phyloP scores from a whole-genome alignment of 768 basidiomycete species.

The Krasilnikovozyma curviuscula region DNA sequence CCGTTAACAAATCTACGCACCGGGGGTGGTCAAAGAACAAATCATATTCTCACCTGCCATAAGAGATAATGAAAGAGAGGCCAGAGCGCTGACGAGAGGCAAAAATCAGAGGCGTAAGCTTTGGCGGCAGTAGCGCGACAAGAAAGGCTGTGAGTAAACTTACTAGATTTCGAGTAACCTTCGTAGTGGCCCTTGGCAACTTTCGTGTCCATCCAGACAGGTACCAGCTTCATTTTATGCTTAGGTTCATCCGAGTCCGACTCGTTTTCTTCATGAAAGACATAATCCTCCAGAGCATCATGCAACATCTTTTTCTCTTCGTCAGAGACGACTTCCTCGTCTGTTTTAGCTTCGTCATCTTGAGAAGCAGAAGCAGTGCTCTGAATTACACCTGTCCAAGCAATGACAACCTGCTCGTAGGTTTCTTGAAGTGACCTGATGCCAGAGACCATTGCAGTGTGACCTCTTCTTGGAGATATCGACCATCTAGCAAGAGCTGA shows the following conservation, averaged over 20 bases:
- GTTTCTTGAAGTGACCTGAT: constrained; percentile 64
- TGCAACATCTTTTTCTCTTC: constrained; percentile 51
- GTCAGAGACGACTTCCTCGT: constrained; percentile 29
- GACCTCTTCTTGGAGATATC: constrained; percentile 60
- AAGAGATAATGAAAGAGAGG: constrained; percentile 95
- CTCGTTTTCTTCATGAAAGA: constrained; percentile 30
- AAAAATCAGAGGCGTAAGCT: background rate
- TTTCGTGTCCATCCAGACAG: constrained; percentile 78
- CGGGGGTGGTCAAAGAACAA: no score
- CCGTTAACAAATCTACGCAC: no score
- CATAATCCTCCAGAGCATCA: constrained; percentile 41
- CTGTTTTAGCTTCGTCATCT: no score
- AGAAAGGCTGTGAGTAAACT: constrained; percentile 24
- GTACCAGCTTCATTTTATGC: constrained; percentile 52
- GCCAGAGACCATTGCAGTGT: constrained; percentile 86
- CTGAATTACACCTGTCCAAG: constrained; percentile 80
- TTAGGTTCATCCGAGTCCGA: constrained; percentile 19
- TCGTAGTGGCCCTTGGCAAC: constrained; percentile 88
- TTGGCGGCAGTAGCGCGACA: background rate
- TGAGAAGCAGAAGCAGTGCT: constrained; percentile 3
- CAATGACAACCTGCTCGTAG: constrained; percentile 78
- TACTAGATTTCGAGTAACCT: constrained; percentile 93
- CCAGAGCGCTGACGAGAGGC: constrained; percentile 64
- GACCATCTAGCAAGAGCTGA: constrained; percentile 37
- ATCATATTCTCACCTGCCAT: no score